A percentile compares a stretch with the other conserved stretches of the same genome.
phyloP scores from a whole-genome alignment of 371 early-diverging fungal genomes.

The Mortierella sp. region DNA sequence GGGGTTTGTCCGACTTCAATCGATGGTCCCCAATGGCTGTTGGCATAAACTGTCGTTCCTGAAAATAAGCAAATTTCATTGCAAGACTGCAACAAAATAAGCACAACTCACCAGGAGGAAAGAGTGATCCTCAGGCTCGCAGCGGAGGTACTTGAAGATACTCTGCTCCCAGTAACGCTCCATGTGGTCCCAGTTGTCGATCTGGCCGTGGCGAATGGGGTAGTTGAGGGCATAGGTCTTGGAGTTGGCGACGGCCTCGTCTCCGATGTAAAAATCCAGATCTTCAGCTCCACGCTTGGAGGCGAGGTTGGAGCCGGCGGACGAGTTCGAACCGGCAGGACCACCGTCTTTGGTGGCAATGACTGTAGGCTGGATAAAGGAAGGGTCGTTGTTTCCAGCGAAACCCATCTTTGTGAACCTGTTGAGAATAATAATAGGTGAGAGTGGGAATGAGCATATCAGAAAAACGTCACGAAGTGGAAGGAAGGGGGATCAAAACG shows the following conservation, averaged over 20 bases:
- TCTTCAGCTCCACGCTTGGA: constrained; percentile 98
- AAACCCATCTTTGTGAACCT: constrained; percentile 99
- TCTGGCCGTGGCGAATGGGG: constrained; percentile 92
- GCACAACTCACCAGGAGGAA: constrained; percentile 79
- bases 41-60: not conserved
- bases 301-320: constrained; percentile 76
- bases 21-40: not conserved
- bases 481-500: not conserved
- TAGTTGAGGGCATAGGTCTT: constrained; percentile 89
- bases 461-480: constrained; percentile 31
- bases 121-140: constrained; percentile 98
- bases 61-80: not conserved
- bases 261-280: constrained; percentile 97
- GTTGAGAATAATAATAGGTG: not conserved
- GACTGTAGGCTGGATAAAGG: constrained; percentile 95
- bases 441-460: constrained; percentile 1
- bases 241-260: constrained; percentile 92
- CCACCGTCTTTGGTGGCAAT: constrained; percentile 85
- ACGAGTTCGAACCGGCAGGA: constrained; percentile 59
- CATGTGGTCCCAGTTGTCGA: constrained; percentile 96
- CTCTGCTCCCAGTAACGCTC: constrained; percentile 96
- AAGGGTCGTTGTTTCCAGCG: constrained; percentile 96
- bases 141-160: constrained; percentile 96
- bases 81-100: not conserved
- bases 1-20: not conserved